phyloP scores from a whole-genome alignment of 495 filamentous ascomycete genomes.

The Hypoxylon perforatum region DNA sequence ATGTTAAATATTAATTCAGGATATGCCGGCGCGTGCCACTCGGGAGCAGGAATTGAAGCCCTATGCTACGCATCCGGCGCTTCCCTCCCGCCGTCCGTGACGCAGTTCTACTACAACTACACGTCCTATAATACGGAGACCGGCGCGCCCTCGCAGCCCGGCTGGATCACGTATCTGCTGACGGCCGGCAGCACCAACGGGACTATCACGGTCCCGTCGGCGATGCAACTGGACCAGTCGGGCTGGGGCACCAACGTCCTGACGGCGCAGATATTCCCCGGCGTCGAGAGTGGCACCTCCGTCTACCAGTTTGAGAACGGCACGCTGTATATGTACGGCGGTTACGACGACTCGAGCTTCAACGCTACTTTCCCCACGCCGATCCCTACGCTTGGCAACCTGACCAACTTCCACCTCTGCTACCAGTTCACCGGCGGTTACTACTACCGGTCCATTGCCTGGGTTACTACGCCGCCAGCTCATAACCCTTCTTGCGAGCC shows the following conservation, averaged over 20 bases:
- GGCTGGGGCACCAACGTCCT: slow-evolving; percentile 27
- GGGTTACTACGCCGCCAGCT: slow-evolving; percentile 51
- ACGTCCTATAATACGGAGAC: slow-evolving; percentile 24
- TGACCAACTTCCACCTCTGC: slow-evolving; percentile 44
- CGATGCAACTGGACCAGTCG: slow-evolving; percentile 5
- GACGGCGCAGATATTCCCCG: slow-evolving; percentile 10
- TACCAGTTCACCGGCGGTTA: slow-evolving; percentile 54
- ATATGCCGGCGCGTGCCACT: slow-evolving; percentile 34
- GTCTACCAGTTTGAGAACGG: slow-evolving; percentile 27
- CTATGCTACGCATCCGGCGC: slow-evolving; percentile 37
- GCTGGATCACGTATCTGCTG: slow-evolving; percentile 22
- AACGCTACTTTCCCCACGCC: slow-evolving; percentile 10
- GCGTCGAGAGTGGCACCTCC: slow-evolving; percentile 16
- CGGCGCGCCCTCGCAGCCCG: slow-evolving; percentile 23
- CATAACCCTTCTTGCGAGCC: slow-evolving; percentile 61
- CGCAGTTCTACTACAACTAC: slow-evolving; percentile 36
- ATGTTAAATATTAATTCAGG: slow-evolving; percentile 26
- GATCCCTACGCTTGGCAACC: slow-evolving; percentile 9
- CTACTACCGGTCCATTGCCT: slow-evolving; percentile 54
- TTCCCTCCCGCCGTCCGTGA: slow-evolving; percentile 1
- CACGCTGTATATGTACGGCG: slow-evolving; percentile 24
- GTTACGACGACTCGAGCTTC: slow-evolving; percentile 25
- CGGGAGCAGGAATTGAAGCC: slow-evolving; percentile 36
- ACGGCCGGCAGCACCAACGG: slow-evolving; percentile 12
- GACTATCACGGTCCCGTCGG: slow-evolving; percentile 10